Evolutionary conservation across 2,329 filamentous ascomycete genomes (phyloP).

Genomic region (Clonostachys rhizophaga): DNA sequence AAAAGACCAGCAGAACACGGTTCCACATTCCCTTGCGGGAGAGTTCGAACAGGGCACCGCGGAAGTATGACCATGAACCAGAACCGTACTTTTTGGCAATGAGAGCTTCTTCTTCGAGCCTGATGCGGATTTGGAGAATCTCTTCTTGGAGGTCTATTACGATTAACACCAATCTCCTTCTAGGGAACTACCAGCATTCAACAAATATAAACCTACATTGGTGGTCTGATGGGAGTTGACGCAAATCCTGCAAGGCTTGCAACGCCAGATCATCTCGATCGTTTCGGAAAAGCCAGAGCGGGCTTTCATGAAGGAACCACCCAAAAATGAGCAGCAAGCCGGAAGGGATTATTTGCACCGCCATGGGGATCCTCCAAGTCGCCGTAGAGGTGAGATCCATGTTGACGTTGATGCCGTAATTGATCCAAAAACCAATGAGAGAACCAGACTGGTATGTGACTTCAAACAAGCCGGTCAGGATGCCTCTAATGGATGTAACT

Average conservation of each 20-base stretch:
- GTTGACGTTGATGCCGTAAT: slow-evolving; percentile 35
- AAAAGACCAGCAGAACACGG: slow-evolving; percentile 28
- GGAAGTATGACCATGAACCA: slow-evolving; percentile 23
- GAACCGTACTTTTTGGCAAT: slow-evolving; percentile 23
- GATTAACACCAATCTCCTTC: neutral
- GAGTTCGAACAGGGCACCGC: slow-evolving; percentile 24
- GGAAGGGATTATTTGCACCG: slow-evolving; percentile 37
- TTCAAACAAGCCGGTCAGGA: slow-evolving; percentile 48
- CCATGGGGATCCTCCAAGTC: slow-evolving; percentile 44
- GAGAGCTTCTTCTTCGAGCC: slow-evolving; percentile 24
- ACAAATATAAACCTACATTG: slow-evolving; percentile 11
- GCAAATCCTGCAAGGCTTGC: slow-evolving; percentile 26
- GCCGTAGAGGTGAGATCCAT: slow-evolving; percentile 22
- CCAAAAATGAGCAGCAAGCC: slow-evolving; percentile 35
- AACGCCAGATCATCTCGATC: slow-evolving; percentile 23
- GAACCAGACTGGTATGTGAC: slow-evolving; percentile 49
- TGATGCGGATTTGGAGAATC: slow-evolving; percentile 34
- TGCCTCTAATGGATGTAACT: slow-evolving; percentile 51
- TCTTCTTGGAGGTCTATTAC: slow-evolving; percentile 37
- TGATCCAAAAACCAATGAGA: slow-evolving; percentile 47
- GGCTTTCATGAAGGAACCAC: slow-evolving; percentile 37
- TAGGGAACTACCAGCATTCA: neutral
- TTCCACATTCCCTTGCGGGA: slow-evolving; percentile 33
- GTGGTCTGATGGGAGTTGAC: slow-evolving; percentile 34
- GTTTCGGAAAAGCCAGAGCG: slow-evolving; percentile 29